These are phyloP conservation scores for Notholithocarpus densiflorus DNA, from an alignment of 306 rosid genomes.

Conservation along the genomic window DNA sequence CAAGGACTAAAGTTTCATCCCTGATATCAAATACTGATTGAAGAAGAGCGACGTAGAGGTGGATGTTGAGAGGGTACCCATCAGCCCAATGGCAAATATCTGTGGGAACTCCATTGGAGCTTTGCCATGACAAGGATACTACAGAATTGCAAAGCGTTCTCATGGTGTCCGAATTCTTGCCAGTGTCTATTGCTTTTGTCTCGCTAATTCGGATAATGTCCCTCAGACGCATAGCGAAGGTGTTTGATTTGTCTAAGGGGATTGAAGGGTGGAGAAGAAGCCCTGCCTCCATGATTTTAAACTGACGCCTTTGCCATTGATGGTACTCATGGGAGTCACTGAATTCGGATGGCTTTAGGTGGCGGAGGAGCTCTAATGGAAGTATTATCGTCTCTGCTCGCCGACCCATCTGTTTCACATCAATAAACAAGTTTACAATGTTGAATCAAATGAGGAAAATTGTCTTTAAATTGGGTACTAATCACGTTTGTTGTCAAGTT, in stretches of 20 bases:
- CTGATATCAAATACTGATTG: conserved; percentile 70
- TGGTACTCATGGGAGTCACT: conserved; percentile 77
- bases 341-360: conserved; percentile 81
- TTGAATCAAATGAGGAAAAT: too few species aligned
- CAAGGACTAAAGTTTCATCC: conserved; percentile 84
- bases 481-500: too few species aligned
- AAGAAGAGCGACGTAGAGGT: conserved; percentile 66
- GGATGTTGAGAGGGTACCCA: conserved; percentile 79
- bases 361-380: conserved; percentile 85
- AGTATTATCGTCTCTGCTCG: conserved; percentile 92
- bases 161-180: conserved; percentile 87
- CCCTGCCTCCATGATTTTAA: conserved; percentile 69
- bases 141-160: conserved; percentile 80
- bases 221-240: conserved; percentile 67
- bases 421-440: not conserved
- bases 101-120: conserved; percentile 63
- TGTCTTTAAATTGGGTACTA: too few species aligned
- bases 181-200: conserved; percentile 50
- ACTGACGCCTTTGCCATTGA: conserved; percentile 85
- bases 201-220: conserved; percentile 50
- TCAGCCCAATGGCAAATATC: conserved; percentile 98
- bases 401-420: conserved; percentile 57
- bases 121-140: conserved; percentile 87
- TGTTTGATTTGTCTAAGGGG: conserved; percentile 46
- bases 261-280: conserved; percentile 73